Percentiles rank a stretch among this genome's conserved stretches.
These are phyloP conservation scores for Aspergillus diversus DNA, from an alignment of 495 filamentous ascomycete species.

Conservation along the genomic window DNA sequence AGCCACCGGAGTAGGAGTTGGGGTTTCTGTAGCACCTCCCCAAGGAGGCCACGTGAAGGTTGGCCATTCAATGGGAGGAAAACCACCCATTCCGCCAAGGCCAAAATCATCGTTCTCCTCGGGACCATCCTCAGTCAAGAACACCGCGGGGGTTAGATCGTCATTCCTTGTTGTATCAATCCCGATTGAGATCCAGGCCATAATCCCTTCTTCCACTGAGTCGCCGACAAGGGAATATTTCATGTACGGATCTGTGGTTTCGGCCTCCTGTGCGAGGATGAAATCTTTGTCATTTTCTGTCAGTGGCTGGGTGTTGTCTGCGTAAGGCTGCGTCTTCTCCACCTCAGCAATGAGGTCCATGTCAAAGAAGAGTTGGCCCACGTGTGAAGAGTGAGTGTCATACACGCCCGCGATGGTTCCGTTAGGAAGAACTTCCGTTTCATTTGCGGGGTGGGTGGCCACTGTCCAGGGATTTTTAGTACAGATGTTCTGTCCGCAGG, in stretches of 20 bases:
- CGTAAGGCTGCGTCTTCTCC: conserved; percentile 56
- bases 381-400: conserved; percentile 37
- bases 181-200: conserved; percentile 16
- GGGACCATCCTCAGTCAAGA: background rate
- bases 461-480: background rate
- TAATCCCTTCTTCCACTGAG: conserved; percentile 45
- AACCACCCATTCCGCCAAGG: background rate
- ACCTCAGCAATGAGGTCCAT: conserved; percentile 52
- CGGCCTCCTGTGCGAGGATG: conserved; percentile 42
- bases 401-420: conserved; percentile 39
- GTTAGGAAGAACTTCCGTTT: conserved; percentile 34
- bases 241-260: conserved; percentile 59
- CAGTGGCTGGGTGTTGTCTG: conserved; percentile 53
- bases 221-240: conserved; percentile 59
- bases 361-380: conserved; percentile 68
- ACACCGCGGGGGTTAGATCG: background rate
- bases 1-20: no score
- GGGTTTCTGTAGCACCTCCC: no score
- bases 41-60: no score
- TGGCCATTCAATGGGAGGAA: background rate
- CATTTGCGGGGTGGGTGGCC: conserved; percentile 5
- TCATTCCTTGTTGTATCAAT: conserved; percentile 7
- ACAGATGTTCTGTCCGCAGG: no score
- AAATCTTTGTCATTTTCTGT: conserved; percentile 57
- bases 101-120: background rate